These are phyloP conservation scores for Neofusicoccum umdonicola DNA, from an alignment of 2,329 filamentous ascomycete genomes.

Conservation along the genomic window DNA sequence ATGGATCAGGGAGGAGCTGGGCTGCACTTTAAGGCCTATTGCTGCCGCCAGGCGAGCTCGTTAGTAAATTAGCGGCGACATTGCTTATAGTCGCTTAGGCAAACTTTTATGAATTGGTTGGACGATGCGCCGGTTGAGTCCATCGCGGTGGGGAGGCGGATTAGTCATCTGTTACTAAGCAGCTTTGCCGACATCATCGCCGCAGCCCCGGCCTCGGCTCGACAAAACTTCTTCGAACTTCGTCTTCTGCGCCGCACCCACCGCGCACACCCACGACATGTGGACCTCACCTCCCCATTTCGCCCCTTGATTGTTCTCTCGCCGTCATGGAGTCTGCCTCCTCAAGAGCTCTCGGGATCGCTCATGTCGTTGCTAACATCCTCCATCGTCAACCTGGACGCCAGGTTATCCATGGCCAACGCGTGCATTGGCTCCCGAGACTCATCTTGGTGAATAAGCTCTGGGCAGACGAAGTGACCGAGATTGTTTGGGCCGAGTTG, in stretches of 20 bases:
- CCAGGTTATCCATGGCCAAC: background rate
- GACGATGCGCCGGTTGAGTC: too few relatives aligned
- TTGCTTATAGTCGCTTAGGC: too few relatives aligned
- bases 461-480: constrained; percentile 8
- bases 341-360: constrained; percentile 4
- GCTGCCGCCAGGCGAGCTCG: too few relatives aligned
- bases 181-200: background rate
- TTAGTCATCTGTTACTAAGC: background rate
- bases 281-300: background rate
- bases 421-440: background rate
- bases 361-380: constrained; percentile 5
- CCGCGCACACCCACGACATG: background rate
- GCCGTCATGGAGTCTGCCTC: constrained; percentile 9
- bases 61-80: too few relatives aligned
- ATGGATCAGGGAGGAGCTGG: too few relatives aligned
- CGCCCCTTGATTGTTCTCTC: background rate
- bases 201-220: background rate
- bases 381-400: background rate
- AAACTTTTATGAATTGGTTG: too few relatives aligned
- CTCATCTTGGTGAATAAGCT: constrained; percentile 3
- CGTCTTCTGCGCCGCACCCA: background rate
- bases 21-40: too few relatives aligned
- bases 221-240: constrained; percentile 5
- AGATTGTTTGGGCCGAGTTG: background rate
- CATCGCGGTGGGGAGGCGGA: too few relatives aligned